Evolutionary conservation across 2,329 filamentous ascomycete genomes (phyloP), one percentile per base, ranked within the genome.

Genomic region (Metarhizium brunneum): DNA sequence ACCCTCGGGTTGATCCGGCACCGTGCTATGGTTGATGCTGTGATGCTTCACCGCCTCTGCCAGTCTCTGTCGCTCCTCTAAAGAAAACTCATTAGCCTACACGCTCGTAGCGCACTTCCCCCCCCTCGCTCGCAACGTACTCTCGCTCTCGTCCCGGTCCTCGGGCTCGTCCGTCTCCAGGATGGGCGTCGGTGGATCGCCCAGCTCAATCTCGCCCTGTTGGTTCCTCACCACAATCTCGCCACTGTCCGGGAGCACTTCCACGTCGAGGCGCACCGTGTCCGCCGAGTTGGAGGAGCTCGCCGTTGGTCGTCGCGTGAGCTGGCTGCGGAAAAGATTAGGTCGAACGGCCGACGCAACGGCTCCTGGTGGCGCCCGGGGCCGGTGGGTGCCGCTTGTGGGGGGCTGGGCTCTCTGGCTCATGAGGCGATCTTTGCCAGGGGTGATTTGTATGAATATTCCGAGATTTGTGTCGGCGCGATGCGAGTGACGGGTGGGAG

Each of bases 1-100:
- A 87, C 86, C 85, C 71, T 86, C 83, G 52, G 83, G 81, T 60
- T 87, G 84, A 62, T 82, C 82, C 10, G 83, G 76, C 51, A 78
- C 71, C 51, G 74, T 72, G 62, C 76, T 78, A 58, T 78, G 76
- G 61, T 78, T 78, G 56, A 81, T 75, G 61, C 81, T 78, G 65
- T 85, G 80, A 63, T 82, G 79, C 64, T 78, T 83, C 38, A 87
- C 79, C 1, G 80, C 81, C 58, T 86, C 83, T 29, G 80, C 76
- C 11, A 86, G 67, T 52, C 77, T 73, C 64, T 86, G 82, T 53
- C 80, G 74, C 64, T 86, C 83, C 55, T 77, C 81, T 84, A 25
- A 3, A 25, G 20, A 25, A 25, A 25, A 25, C 20, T 25, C 20
- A 25, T 25, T 25, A 25, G 20, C 20, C 20, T 25, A 25, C 20